Evolutionary conservation across 495 filamentous ascomycete species (phyloP).

Genomic region (Friedmanniomyces simplex): DNA sequence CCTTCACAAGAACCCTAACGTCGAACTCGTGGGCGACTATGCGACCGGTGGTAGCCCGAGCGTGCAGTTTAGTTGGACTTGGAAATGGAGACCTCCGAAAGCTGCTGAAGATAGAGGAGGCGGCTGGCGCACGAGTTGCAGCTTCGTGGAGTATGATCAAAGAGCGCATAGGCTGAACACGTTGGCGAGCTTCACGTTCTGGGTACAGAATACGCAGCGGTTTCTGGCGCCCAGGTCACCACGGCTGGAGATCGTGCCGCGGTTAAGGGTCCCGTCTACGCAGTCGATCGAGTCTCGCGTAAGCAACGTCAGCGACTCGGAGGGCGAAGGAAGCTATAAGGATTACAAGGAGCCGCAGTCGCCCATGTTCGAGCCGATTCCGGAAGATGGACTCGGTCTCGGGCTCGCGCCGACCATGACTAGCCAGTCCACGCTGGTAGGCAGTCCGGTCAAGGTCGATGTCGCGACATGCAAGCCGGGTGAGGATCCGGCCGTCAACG

Average conservation of each 20-base stretch:
- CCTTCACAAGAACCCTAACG: constrained; percentile 92
- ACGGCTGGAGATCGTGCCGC: constrained; percentile 63
- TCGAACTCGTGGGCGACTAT: constrained; percentile 82
- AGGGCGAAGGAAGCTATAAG: constrained; percentile 30
- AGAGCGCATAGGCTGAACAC: constrained; percentile 80
- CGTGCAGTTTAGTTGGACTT: constrained; percentile 87
- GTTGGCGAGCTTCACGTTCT: constrained; percentile 85
- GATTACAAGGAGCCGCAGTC: constrained; percentile 56
- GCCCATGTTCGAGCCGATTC: constrained; percentile 47
- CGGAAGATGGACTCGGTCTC: constrained; percentile 31
- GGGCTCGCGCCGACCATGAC: constrained; percentile 28
- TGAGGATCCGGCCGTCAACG: constrained; percentile 75
- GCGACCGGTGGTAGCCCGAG: constrained; percentile 68
- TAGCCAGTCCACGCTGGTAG: constrained; percentile 34
- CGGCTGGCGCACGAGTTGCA: constrained; percentile 92
- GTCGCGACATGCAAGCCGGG: constrained; percentile 74
- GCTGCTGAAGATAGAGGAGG: constrained; percentile 69
- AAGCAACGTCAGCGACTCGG: constrained; percentile 44
- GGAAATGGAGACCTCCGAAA: constrained; percentile 94
- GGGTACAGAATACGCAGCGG: constrained; percentile 54
- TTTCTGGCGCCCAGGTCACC: constrained; percentile 38
- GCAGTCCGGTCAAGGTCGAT: constrained; percentile 69
- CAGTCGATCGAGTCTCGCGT: constrained; percentile 71
- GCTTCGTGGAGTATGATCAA: constrained; percentile 92
- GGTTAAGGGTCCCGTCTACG: constrained; percentile 68